Conservation (phyloP, 2,329 filamentous ascomycete genomes). For the Pseudocercospora fuligena region DNA sequence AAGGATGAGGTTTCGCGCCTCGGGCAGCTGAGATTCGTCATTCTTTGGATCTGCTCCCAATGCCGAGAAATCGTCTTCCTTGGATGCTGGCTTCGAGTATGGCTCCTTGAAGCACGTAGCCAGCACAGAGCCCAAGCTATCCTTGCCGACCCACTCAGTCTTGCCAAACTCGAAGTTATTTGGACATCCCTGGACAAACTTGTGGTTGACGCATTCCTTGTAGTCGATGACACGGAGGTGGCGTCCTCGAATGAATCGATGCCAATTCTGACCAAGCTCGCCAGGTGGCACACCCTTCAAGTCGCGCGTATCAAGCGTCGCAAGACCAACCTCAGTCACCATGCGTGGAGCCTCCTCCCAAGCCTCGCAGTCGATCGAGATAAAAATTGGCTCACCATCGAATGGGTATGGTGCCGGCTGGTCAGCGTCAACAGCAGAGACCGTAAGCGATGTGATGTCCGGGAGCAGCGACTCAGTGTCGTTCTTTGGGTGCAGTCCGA, state of each 20-base stretch:
- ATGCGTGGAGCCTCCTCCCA: constrained; percentile 69
- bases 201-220: constrained; percentile 65
- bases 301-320: constrained; percentile 73
- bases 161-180: constrained; percentile 74
- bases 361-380: constrained; percentile 82
- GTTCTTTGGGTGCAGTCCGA: constrained; percentile 64
- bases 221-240: constrained; percentile 81
- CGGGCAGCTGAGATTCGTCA: constrained; percentile 15
- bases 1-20: constrained; percentile 68
- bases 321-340: constrained; percentile 86
- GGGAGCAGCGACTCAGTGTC: constrained; percentile 27
- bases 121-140: constrained; percentile 52
- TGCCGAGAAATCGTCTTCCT: constrained; percentile 6
- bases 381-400: constrained; percentile 67
- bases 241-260: constrained; percentile 65
- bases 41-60: neutral
- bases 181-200: constrained; percentile 74
- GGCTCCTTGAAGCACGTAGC: constrained; percentile 63
- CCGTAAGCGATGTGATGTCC: constrained; percentile 22
- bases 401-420: constrained; percentile 53
- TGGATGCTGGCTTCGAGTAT: constrained; percentile 46
- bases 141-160: constrained; percentile 60
- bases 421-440: constrained; percentile 50
- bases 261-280: constrained; percentile 68
- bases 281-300: constrained; percentile 64